phyloP scores from a whole-genome alignment of 2,329 filamentous ascomycete genomes.

The Epicoccum nigrum region DNA sequence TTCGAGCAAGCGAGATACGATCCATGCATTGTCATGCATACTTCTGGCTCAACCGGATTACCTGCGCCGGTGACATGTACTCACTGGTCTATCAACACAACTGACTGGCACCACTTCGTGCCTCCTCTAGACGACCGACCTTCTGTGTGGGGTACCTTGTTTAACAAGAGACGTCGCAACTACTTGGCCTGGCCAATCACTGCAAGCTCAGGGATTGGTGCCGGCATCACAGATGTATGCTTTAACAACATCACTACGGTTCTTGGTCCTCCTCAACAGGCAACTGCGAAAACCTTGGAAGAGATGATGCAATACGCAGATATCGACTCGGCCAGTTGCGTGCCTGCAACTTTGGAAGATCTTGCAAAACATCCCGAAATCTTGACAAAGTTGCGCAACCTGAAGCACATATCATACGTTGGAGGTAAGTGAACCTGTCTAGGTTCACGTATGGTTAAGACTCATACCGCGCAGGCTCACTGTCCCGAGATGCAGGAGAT shows the following conservation, averaged over 20 bases:
- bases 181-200: slow-evolving; percentile 29
- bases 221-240: slow-evolving; percentile 18
- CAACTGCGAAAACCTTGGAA: slow-evolving; percentile 21
- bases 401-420: slow-evolving; percentile 30
- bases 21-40: slow-evolving; percentile 44
- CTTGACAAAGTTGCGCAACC: slow-evolving; percentile 21
- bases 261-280: slow-evolving; percentile 26
- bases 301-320: slow-evolving; percentile 26
- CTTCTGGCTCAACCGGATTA: slow-evolving; percentile 46
- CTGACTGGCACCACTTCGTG: slow-evolving; percentile 28
- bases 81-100: slow-evolving; percentile 25
- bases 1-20: slow-evolving; percentile 43
- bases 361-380: slow-evolving; percentile 24
- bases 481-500: slow-evolving; percentile 26
- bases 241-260: slow-evolving; percentile 28
- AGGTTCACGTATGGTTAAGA: no score
- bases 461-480: slow-evolving; percentile 23
- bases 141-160: slow-evolving; percentile 21
- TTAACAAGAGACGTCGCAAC: slow-evolving; percentile 17
- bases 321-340: slow-evolving; percentile 27
- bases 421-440: slow-evolving; percentile 21
- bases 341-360: slow-evolving; percentile 30
- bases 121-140: slow-evolving; percentile 26
- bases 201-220: slow-evolving; percentile 27
- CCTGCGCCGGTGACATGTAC: slow-evolving; percentile 48